Conservation (phyloP, 352 stramenopile species). For the Plasmopara halstedii region DNA sequence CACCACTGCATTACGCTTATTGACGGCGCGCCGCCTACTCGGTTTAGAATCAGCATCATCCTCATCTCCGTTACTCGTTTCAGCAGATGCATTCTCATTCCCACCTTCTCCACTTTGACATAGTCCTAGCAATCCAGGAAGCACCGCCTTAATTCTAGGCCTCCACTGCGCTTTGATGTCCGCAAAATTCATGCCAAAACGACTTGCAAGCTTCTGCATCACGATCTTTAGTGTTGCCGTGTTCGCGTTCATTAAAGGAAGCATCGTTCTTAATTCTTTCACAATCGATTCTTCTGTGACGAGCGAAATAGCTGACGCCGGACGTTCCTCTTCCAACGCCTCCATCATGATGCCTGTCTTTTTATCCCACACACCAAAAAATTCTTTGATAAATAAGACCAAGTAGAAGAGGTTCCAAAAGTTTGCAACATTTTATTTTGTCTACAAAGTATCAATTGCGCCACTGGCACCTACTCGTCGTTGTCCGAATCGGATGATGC, state of each 20-base stretch:
- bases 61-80: conserved; percentile 17
- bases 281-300: conserved; percentile 24
- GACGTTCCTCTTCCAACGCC: conserved; percentile 13
- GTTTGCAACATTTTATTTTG: neutral
- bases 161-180: conserved; percentile 49
- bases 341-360: conserved; percentile 19
- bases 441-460: neutral
- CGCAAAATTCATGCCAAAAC: conserved; percentile 32
- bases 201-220: conserved; percentile 38
- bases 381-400: conserved; percentile 2
- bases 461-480: conserved; percentile 60
- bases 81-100: conserved; percentile 11
- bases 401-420: conserved; percentile 4
- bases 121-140: conserved; percentile 40
- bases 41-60: conserved; percentile 17
- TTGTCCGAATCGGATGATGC: conserved; percentile 73
- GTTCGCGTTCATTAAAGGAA: conserved; percentile 48
- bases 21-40: conserved; percentile 19
- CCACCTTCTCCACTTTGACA: conserved; percentile 12
- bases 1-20: conserved; percentile 28
- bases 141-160: conserved; percentile 33
- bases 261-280: conserved; percentile 35
- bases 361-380: conserved; percentile 12
- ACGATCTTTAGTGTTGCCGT: conserved; percentile 44
- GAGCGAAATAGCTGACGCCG: conserved; percentile 5